phyloP scores from a whole-genome alignment of 768 basidiomycete genomes.

The Trametes punicea region DNA sequence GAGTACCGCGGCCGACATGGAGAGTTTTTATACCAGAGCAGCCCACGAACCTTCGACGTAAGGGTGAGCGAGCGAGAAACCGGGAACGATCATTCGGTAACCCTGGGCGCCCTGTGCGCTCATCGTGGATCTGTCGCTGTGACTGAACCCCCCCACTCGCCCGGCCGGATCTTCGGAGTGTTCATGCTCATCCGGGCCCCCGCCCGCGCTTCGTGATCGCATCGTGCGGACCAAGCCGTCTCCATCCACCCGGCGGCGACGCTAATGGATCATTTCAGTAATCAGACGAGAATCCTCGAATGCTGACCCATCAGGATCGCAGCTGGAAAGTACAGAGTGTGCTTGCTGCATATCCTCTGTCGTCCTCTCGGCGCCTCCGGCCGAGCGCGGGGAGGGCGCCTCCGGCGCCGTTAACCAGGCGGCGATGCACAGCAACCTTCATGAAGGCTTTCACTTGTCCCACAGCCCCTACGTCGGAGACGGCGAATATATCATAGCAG shows the following conservation, averaged over 20 bases:
- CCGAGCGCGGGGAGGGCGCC: background rate
- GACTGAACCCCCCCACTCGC: background rate
- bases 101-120: conserved; percentile 10
- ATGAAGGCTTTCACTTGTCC: background rate
- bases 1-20: conserved; percentile 4
- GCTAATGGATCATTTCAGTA: background rate
- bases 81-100: conserved; percentile 15
- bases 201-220: background rate
- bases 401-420: conserved; percentile 4
- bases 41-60: background rate
- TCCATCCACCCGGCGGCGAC: too few relatives aligned
- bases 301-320: background rate
- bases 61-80: background rate
- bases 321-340: background rate
- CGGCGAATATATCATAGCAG: conserved; percentile 11
- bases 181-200: conserved; percentile 5
- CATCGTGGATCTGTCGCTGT: conserved; percentile 9
- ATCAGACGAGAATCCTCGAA: background rate
- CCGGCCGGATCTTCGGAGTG: conserved; percentile 20
- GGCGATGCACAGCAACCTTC: conserved; percentile 11
- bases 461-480: conserved; percentile 9
- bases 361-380: background rate
- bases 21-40: conserved; percentile 10
- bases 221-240: background rate
- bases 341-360: background rate